Percentiles rank a stretch among this genome's conserved stretches.
Conservation (phyloP, 306 rosid genomes). For the Cajanus cajan region DNA sequence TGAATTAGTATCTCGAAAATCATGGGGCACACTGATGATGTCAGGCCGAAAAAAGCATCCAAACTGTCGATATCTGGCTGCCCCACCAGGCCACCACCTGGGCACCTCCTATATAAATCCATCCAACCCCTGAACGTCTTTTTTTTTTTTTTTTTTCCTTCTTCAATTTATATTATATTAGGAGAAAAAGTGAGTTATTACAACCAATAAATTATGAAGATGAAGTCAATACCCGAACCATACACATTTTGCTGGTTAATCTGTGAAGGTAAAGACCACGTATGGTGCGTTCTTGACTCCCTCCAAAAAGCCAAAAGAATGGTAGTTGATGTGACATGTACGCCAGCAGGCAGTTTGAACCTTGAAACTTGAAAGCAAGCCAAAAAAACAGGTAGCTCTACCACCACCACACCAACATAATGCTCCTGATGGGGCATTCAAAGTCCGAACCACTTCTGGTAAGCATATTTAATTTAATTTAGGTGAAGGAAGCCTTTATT, state of each 20-base stretch:
- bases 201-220: constrained; percentile 24
- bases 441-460: constrained; percentile 55
- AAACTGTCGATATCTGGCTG: constrained; percentile 38
- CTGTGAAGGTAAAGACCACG: constrained; percentile 16
- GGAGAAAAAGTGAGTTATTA: not conserved
- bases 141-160: too few relatives aligned
- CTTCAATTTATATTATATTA: not conserved
- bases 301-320: constrained; percentile 31
- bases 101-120: constrained; percentile 5
- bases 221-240: constrained; percentile 99
- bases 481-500: constrained; percentile 67
- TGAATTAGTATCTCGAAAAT: constrained; percentile 5
- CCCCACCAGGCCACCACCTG: constrained; percentile 15
- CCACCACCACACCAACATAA: constrained; percentile 21
- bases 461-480: constrained; percentile 47
- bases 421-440: constrained; percentile 61
- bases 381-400: constrained; percentile 32
- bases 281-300: constrained; percentile 99
- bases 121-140: too few relatives aligned
- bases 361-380: constrained; percentile 40
- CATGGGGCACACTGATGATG: constrained; percentile 39
- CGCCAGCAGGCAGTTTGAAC: constrained; percentile 34
- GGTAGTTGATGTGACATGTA: constrained; percentile 67
- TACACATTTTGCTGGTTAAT: constrained; percentile 31
- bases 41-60: constrained; percentile 30